Conservation (phyloP, 2,329 filamentous ascomycete genomes). For the Plenodomus biglobosus region DNA sequence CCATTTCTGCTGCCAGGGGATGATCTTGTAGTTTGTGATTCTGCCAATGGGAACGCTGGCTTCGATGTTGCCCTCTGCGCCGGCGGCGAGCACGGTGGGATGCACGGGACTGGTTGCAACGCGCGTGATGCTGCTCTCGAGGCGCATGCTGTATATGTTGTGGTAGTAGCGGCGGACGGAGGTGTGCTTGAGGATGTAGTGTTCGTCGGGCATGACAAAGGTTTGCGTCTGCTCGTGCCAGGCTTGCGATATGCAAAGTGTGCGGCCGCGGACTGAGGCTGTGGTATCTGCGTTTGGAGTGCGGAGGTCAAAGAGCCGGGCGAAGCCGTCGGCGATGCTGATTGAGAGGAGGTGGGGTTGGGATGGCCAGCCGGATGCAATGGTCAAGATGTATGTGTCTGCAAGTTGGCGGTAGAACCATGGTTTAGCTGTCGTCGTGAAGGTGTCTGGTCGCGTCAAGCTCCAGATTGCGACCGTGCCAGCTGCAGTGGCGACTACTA, state of each 20-base stretch:
- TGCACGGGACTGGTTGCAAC: slow-evolving; percentile 57
- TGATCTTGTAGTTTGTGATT: slow-evolving; percentile 53
- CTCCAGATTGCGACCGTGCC: slow-evolving; percentile 60
- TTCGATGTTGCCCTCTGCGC: slow-evolving; percentile 54
- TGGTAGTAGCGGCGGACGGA: slow-evolving; percentile 57
- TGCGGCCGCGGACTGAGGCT: slow-evolving; percentile 52
- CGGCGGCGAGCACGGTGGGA: slow-evolving; percentile 56
- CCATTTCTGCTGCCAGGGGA: slow-evolving; percentile 58
- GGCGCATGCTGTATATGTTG: slow-evolving; percentile 43
- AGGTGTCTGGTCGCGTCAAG: slow-evolving; percentile 43
- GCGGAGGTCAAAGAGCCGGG: slow-evolving; percentile 57
- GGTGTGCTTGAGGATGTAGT: slow-evolving; percentile 53
- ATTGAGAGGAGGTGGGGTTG: slow-evolving; percentile 56
- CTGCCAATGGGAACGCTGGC: slow-evolving; percentile 56
- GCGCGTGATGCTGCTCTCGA: slow-evolving; percentile 44
- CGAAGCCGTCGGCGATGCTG: slow-evolving; percentile 57
- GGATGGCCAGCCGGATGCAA: slow-evolving; percentile 57
- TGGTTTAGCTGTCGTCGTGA: slow-evolving; percentile 36
- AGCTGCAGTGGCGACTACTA: slow-evolving; percentile 59
- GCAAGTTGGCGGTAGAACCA: slow-evolving; percentile 49
- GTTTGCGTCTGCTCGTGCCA: slow-evolving; percentile 60
- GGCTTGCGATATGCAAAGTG: slow-evolving; percentile 51
- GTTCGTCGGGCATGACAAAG: slow-evolving; percentile 58
- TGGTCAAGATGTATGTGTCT: slow-evolving; percentile 51
- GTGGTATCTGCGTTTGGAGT: slow-evolving; percentile 50